These are phyloP conservation scores for Cyberlindnera mrakii DNA, from an alignment of 805 yeast genomes.

Conservation along the genomic window DNA sequence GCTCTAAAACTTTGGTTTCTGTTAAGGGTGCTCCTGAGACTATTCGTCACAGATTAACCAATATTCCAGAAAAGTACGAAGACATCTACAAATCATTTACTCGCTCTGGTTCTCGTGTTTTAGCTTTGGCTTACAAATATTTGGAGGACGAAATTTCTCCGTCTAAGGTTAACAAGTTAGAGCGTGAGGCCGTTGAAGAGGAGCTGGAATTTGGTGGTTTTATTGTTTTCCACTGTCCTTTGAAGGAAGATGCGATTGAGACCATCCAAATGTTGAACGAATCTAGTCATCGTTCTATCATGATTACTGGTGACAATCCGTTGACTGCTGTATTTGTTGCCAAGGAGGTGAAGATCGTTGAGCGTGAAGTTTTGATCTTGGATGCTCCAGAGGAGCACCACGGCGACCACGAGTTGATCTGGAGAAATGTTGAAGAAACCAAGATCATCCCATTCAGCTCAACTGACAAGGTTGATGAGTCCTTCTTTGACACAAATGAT, in stretches of 20 bases:
- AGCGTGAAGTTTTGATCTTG: constrained; percentile 75
- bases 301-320: constrained; percentile 99
- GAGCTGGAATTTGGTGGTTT: constrained; percentile 82
- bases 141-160: constrained; percentile 47
- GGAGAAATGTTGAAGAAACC: constrained; percentile 83
- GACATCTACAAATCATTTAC: constrained; percentile 84
- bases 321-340: constrained; percentile 98
- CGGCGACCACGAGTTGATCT: constrained; percentile 54
- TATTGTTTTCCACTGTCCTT: constrained; percentile 94
- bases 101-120: constrained; percentile 91
- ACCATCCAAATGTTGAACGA: constrained; percentile 90
- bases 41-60: constrained; percentile 64
- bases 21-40: constrained; percentile 99
- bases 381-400: constrained; percentile 77
- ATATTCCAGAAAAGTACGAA: constrained; percentile 76
- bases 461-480: constrained; percentile 46
- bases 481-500: constrained; percentile 63
- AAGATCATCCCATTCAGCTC: constrained; percentile 62
- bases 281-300: constrained; percentile 89
- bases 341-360: constrained; percentile 81
- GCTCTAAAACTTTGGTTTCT: constrained; percentile 61
- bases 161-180: constrained; percentile 48
- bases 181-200: constrained; percentile 73
- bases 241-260: constrained; percentile 88
- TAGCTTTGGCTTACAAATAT: constrained; percentile 86